Conservation (phyloP, 2,329 filamentous ascomycete species). For the Rachicladosporium sp. region DNA sequence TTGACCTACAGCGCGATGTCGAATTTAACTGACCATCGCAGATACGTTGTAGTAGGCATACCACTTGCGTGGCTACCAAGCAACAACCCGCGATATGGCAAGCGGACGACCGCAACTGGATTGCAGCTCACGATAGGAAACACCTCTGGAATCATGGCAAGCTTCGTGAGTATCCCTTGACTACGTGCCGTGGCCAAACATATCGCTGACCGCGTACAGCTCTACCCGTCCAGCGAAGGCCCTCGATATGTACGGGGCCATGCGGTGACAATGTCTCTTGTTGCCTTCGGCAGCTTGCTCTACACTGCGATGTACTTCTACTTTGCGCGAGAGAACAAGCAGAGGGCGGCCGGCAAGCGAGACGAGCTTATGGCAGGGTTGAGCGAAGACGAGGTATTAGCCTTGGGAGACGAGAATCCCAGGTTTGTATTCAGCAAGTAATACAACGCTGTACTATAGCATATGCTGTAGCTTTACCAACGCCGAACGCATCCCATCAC, state of each 20-base stretch:
- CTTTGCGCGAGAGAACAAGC: constrained; percentile 26
- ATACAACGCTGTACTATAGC: neutral
- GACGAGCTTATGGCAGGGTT: constrained; percentile 28
- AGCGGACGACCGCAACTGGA: constrained; percentile 59
- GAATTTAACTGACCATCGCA: too few species aligned
- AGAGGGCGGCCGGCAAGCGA: constrained; percentile 27
- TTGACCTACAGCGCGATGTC: too few species aligned
- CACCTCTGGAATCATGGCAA: constrained; percentile 52
- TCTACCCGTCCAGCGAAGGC: constrained; percentile 34
- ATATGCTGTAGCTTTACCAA: too few species aligned
- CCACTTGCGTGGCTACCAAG: constrained; percentile 31
- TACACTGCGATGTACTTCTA: constrained; percentile 11
- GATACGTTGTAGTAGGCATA: constrained; percentile 4
- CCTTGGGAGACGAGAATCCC: constrained; percentile 34
- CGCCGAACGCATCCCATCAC: too few species aligned
- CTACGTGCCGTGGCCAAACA: neutral
- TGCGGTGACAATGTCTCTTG: constrained; percentile 39
- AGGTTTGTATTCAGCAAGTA: constrained; percentile 27
- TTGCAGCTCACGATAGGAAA: constrained; percentile 62
- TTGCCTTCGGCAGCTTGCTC: constrained; percentile 26
- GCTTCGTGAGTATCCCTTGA: constrained; percentile 1
- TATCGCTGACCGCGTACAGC: constrained; percentile 12
- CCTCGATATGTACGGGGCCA: constrained; percentile 40
- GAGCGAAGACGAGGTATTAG: constrained; percentile 31
- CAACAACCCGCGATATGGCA: constrained; percentile 64